These are phyloP conservation scores for Flaveria brownii DNA, from an alignment of 129 eudicot genomes.

Conservation along the genomic window DNA sequence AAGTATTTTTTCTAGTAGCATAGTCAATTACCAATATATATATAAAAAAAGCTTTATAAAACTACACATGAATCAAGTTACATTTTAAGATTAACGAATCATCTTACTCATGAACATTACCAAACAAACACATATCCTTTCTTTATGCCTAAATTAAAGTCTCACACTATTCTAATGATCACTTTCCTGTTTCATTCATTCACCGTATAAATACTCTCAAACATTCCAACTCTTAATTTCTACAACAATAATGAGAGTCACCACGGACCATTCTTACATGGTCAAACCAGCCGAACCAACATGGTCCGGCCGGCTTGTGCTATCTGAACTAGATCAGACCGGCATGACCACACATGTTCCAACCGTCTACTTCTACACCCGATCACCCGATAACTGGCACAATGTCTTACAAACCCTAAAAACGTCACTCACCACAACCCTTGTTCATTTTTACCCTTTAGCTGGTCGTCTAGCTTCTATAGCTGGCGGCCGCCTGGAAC, in stretches of 20 bases:
- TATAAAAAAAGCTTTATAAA: not conserved
- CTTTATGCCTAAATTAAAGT: conserved; percentile 31
- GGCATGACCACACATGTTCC: conserved; percentile 48
- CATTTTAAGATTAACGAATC: conserved; percentile 20
- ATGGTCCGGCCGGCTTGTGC: conserved; percentile 45
- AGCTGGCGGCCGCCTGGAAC: conserved; percentile 54
- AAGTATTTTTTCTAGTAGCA: too few species aligned
- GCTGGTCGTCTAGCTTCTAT: conserved; percentile 56
- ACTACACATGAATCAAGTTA: not conserved
- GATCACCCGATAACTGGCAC: conserved; percentile 19
- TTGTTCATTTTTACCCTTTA: conserved; percentile 62
- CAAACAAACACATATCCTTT: conserved; percentile 27
- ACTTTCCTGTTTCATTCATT: conserved; percentile 10
- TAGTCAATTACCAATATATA: not conserved
- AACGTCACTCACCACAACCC: conserved; percentile 42
- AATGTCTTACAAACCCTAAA: conserved; percentile 40
- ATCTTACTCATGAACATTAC: conserved; percentile 28
- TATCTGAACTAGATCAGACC: conserved; percentile 56
- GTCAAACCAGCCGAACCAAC: conserved; percentile 57
- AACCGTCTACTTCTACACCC: conserved; percentile 49
- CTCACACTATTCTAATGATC: conserved; percentile 33
- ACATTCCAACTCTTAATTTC: conserved; percentile 15
- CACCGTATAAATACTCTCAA: conserved; percentile 24
- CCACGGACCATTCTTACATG: conserved; percentile 26
- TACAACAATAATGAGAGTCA: conserved; percentile 50